These are phyloP conservation scores for Flaveria sonorensis DNA, from an alignment of 129 eudicot genomes.

Conservation along the genomic window DNA sequence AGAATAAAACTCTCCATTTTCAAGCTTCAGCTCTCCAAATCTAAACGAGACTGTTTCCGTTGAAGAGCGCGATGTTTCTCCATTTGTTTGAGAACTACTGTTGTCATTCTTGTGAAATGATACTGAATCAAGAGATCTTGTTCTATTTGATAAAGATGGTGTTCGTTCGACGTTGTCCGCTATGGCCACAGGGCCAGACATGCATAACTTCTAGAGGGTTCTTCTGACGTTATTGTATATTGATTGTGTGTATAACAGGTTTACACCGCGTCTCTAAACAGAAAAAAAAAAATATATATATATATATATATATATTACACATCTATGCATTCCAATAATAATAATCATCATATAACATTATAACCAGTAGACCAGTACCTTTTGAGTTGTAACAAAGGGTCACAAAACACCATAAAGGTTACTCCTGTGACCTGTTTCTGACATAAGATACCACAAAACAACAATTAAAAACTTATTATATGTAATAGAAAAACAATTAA, in stretches of 20 bases:
- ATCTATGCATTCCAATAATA: too few species aligned
- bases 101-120: conserved; percentile 37
- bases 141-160: conserved; percentile 48
- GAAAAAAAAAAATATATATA: too few species aligned
- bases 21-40: conserved; percentile 54
- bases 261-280: background rate
- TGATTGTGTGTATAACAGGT: background rate
- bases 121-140: conserved; percentile 61
- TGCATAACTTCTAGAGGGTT: conserved; percentile 65
- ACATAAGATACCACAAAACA: conserved; percentile 7
- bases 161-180: conserved; percentile 49
- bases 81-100: conserved; percentile 36
- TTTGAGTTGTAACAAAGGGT: conserved; percentile 14
- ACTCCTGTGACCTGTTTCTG: conserved; percentile 17
- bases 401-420: background rate
- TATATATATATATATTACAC: too few species aligned
- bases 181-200: conserved; percentile 79
- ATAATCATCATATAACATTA: background rate
- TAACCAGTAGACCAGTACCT: background rate
- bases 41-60: conserved; percentile 50
- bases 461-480: conserved; percentile 3
- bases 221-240: conserved; percentile 21
- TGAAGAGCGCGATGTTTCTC: conserved; percentile 55
- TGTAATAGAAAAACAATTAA: background rate
- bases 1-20: conserved; percentile 67